Evolutionary conservation across 257 asterid genomes (phyloP), one percentile per base, ranked within the genome.

Genomic region (Fraxinus pennsylvanica): DNA sequence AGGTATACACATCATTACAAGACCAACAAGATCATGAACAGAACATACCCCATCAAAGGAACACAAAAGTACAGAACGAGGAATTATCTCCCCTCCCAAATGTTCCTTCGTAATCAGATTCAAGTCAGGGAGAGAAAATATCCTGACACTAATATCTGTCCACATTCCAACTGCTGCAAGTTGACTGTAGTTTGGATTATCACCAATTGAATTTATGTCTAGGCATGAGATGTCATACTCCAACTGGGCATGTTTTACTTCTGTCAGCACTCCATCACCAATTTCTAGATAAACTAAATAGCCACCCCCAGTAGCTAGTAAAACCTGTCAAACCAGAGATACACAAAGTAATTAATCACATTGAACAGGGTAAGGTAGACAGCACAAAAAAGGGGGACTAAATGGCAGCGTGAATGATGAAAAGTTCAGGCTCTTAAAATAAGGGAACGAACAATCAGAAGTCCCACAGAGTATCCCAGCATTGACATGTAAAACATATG

Each of bases 101-200:
- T 69, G 90, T 88, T 92, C 99, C 92, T 90, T 96, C 21, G 90
- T 96, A 36, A 96, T 76, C 81, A 89, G 93, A 85, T 88, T 93
- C 88, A 96, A 76, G 74, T 92, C 98, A 1, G 99, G 99, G 84
- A 96, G 97, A 43, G 97, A 96, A 80, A 80, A 87, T 84, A 85
- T 89, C 83, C 91, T 81, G 73, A 89, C 89, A 81, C 97, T 96
- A 78, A 93, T 93, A 88, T 93, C 99, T n/a, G 92, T 93, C 99
- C 99, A 96, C 99, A 93, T 93, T 33, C 99, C 99, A 78, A 96
- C 99, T 7, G 96, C 99, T 80, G 98, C 99, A 30, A 93, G 89
- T 80, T 84, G 88, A 87, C 99, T 92, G 73, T 82, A 73, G 79
- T 88, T 91, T 83, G 93, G 90, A 91, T 89, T 81, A 32, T 88